Evolutionary conservation across 768 basidiomycete species (phyloP).

Genomic region (Rhizopogon rudus): DNA sequence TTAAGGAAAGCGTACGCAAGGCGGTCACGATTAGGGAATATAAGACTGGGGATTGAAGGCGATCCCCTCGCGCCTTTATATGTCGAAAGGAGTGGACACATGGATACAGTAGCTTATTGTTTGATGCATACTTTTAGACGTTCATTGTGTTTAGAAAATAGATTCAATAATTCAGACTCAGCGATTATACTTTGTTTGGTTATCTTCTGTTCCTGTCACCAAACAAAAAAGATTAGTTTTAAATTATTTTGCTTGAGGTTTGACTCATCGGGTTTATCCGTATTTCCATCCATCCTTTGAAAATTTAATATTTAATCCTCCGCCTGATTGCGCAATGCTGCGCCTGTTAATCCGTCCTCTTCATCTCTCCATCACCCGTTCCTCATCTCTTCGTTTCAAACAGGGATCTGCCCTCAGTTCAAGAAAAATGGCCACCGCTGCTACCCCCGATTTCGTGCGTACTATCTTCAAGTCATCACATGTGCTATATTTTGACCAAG

Average conservation of each 20-base stretch:
- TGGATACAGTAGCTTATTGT: constrained; percentile 6
- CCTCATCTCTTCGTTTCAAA: constrained; percentile 19
- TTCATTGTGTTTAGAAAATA: constrained; percentile 7
- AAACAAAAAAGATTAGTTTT: not conserved
- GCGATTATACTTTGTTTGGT: constrained; percentile 4
- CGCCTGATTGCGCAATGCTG: constrained; percentile 17
- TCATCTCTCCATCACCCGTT: constrained; percentile 19
- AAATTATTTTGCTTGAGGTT: not conserved
- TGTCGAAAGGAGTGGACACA: not conserved
- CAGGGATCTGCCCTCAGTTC: constrained; percentile 8
- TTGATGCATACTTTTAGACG: not conserved
- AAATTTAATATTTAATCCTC: constrained; percentile 16
- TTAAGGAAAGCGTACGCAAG: not conserved
- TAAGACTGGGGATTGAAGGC: not conserved
- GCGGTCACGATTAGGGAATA: not conserved
- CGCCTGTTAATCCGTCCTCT: constrained; percentile 21
- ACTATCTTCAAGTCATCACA: not conserved
- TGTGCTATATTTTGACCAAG: not conserved
- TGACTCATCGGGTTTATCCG: constrained; percentile 21
- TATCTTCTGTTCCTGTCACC: not conserved
- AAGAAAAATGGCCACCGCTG: constrained; percentile 55
- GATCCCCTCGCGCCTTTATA: constrained; percentile 2
- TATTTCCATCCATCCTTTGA: constrained; percentile 1
- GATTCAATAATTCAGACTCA: not conserved
- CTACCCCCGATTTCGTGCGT: constrained; percentile 61